These are phyloP conservation scores for Microsporum canis DNA, from an alignment of 2,329 filamentous ascomycete species.

Conservation along the genomic window DNA sequence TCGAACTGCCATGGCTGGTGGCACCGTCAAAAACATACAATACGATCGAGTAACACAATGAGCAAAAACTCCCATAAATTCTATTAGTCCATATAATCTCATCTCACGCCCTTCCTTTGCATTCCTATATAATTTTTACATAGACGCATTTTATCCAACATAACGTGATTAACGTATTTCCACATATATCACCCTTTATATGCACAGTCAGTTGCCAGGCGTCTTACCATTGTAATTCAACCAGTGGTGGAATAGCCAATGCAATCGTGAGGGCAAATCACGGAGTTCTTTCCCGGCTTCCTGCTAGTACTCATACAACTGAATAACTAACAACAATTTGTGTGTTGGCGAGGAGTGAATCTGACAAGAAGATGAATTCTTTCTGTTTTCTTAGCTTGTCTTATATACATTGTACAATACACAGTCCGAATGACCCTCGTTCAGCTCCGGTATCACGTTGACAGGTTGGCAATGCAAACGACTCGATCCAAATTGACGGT, in stretches of 20 bases:
- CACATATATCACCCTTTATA: neutral
- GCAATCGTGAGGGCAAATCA: too few species aligned
- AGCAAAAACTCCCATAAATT: neutral
- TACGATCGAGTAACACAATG: conserved; percentile 73
- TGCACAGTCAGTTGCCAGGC: neutral
- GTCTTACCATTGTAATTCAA: neutral
- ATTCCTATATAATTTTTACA: neutral
- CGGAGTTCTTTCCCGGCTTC: too few species aligned
- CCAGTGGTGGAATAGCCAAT: too few species aligned
- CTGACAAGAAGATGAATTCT: neutral
- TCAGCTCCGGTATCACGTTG: neutral
- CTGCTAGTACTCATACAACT: neutral
- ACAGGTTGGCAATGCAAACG: neutral
- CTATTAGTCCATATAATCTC: neutral
- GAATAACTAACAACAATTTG: neutral
- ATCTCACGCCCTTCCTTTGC: neutral
- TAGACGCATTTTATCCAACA: neutral
- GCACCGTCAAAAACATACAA: conserved; percentile 55
- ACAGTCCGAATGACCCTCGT: neutral
- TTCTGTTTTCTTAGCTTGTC: neutral
- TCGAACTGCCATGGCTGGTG: conserved; percentile 68
- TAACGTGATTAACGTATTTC: neutral
- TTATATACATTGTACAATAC: neutral
- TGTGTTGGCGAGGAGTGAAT: neutral
- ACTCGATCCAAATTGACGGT: neutral